Conservation (phyloP, 345 rosid genomes). For the Hibiscus trionum region DNA sequence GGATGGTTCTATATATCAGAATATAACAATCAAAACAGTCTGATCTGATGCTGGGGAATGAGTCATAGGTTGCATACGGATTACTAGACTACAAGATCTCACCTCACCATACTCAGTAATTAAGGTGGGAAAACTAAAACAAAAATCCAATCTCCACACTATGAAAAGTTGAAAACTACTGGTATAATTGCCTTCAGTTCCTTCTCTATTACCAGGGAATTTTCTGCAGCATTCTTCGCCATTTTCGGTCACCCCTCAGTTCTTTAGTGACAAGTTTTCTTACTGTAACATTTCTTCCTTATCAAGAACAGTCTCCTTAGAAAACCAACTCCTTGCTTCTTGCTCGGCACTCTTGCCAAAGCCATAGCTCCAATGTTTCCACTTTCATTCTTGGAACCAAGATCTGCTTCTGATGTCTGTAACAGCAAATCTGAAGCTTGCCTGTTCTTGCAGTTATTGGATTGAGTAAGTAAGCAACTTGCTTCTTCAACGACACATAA, state of each 20-base stretch:
- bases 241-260: constrained; percentile 16
- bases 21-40: no score
- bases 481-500: neutral
- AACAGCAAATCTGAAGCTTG: constrained; percentile 12
- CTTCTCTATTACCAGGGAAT: neutral
- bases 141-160: neutral
- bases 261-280: constrained; percentile 30
- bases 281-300: constrained; percentile 55
- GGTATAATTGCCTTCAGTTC: neutral
- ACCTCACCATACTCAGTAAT: no score
- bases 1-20: no score
- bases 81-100: no score
- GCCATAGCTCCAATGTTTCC: constrained; percentile 17
- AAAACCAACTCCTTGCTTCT: constrained; percentile 58
- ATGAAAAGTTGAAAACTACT: neutral
- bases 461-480: constrained; percentile 1
- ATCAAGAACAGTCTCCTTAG: constrained; percentile 56
- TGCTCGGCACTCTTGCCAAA: constrained; percentile 40
- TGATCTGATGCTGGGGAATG: no score
- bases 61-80: no score
- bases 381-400: constrained; percentile 22
- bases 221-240: neutral
- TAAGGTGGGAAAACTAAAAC: neutral
- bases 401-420: constrained; percentile 21
- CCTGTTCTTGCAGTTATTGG: constrained; percentile 19